A percentile compares a stretch with the other conserved stretches of the same genome.
phyloP scores from a whole-genome alignment of 176 grass and related monocot species.

The Bonia amplexicaulis region DNA sequence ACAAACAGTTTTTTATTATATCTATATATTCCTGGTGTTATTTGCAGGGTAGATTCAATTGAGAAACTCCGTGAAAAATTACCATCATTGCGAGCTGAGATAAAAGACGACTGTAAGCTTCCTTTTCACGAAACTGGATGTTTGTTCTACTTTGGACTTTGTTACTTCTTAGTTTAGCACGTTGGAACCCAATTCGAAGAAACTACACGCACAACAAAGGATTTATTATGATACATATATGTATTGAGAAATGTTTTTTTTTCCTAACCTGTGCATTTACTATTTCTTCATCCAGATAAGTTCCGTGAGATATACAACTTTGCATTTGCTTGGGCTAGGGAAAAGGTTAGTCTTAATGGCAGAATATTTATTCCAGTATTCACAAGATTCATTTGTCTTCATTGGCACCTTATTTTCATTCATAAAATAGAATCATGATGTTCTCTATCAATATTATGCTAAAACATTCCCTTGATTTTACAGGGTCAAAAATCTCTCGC shows the following conservation, averaged over 20 bases:
- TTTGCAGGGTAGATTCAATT: slow-evolving; percentile 86
- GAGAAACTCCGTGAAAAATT: slow-evolving; percentile 87
- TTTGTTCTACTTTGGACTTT: neutral
- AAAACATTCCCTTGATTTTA: slow-evolving; percentile 37
- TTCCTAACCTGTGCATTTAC: slow-evolving; percentile 21
- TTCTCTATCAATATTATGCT: slow-evolving; percentile 14
- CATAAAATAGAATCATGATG: slow-evolving; percentile 1
- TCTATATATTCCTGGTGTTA: neutral
- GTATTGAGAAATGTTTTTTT: slow-evolving; percentile 12
- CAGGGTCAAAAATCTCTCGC: slow-evolving; percentile 98
- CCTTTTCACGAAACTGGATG: neutral
- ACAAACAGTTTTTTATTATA: slow-evolving; percentile 3
- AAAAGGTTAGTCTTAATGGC: slow-evolving; percentile 56
- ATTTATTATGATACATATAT: neutral
- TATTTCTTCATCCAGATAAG: slow-evolving; percentile 71
- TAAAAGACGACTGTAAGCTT: slow-evolving; percentile 89
- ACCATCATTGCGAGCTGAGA: slow-evolving; percentile 74
- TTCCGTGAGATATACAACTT: slow-evolving; percentile 99
- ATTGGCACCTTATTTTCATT: neutral
- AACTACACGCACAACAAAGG: neutral
- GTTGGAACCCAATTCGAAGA: neutral
- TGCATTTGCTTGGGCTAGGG: slow-evolving; percentile 91
- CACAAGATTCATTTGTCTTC: neutral
- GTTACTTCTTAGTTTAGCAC: neutral
- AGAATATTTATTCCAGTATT: slow-evolving; percentile 20